Evolutionary conservation across 2,329 filamentous ascomycete species (phyloP).

Genomic region (Aspergillus vadensis): DNA sequence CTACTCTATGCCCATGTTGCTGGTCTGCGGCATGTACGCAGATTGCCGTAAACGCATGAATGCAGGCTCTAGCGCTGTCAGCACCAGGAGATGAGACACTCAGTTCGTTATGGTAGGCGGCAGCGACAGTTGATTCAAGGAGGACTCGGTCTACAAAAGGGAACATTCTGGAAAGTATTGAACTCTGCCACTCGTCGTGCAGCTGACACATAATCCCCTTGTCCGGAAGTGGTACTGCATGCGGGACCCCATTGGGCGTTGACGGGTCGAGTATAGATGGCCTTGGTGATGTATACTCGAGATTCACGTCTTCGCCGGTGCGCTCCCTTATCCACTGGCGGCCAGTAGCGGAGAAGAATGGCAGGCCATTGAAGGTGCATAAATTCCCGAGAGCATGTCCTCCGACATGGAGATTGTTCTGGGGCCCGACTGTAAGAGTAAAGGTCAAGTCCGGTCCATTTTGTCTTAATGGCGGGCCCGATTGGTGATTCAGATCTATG

Average conservation of each 20-base stretch:
- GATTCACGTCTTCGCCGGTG: not conserved
- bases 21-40: not conserved
- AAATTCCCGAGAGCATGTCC: not conserved
- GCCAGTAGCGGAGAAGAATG: slow-evolving; percentile 5
- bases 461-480: not conserved
- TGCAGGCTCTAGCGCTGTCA: slow-evolving; percentile 9
- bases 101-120: slow-evolving; percentile 5
- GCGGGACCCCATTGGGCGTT: not conserved
- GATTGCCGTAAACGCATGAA: slow-evolving; percentile 12
- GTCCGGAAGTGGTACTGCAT: not conserved
- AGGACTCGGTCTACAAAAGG: not conserved
- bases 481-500: not conserved
- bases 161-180: not conserved
- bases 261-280: not conserved
- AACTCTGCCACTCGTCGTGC: not conserved
- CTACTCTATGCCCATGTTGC: not conserved
- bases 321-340: slow-evolving; percentile 5
- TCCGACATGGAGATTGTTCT: not conserved
- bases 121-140: not conserved
- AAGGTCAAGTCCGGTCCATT: not conserved
- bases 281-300: not conserved
- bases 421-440: not conserved
- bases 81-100: not conserved
- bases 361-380: slow-evolving; percentile 2
- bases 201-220: not conserved